Base-by-base conservation (phyloP, 345 rosid species). In the Pugionium dolabratum region DNA sequence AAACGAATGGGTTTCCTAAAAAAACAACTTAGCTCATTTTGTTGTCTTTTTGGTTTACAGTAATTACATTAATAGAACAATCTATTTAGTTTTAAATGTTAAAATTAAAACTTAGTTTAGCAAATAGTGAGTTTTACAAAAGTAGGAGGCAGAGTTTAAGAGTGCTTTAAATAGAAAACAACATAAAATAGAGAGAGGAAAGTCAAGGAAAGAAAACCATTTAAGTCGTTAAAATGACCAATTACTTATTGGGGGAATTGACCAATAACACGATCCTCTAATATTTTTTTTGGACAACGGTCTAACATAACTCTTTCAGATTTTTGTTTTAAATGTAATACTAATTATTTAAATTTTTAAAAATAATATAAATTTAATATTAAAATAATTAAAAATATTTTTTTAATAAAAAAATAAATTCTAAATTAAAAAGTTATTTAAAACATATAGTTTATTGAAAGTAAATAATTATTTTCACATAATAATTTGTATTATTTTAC, bases 1-100 rank as follows among this genome's bases (percentile, higher is more conserved):
- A 57, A 11, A 49, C 53, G 31, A 50, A 65, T 44, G 10, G 2
- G 10, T 65, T 72, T 58, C 71, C 71, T 49, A 25, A 64, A 64
- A 52, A 64, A 33, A 64, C 40, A 48, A 35, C 76, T 64, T 64
- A 49, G 30, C 70, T 26, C 53, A 57, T 28, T 48, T 36, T 56
- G 33, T n/a, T 26, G 37, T 41, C 48, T 56, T 71, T 48, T 56
- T 29, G 26, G 48, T 40, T 71, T 32, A 43, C 33, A 29, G 48
- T 33, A 54, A 44, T 10, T 9, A 48, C 51, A 48, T 28, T 57
- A 48, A 28, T 42, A 39, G 42, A 48, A 49, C 34, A 5, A 25
- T 52, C 7, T 27, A 7, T 42, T 32, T 52, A 0, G 18, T 49
- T 32, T 37, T 51, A 18, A 3, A 25, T 18, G 18, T 18, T 18